phyloP scores from a whole-genome alignment of 2,329 filamentous ascomycete genomes.

The Verticillium dahliae region DNA sequence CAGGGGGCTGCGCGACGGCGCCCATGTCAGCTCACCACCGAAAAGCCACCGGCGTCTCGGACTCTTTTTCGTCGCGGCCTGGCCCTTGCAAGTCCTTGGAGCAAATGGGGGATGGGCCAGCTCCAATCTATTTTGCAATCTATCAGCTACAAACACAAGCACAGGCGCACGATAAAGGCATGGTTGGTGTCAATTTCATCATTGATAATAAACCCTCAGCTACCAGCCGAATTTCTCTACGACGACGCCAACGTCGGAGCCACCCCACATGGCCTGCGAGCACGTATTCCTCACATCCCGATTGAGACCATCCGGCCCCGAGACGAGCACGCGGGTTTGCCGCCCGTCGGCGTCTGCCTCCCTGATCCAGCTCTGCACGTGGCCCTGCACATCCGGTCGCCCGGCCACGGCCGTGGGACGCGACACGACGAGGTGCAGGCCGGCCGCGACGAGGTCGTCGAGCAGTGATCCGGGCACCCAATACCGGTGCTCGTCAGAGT shows the following conservation, averaged over 20 bases:
- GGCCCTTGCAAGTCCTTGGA: background rate
- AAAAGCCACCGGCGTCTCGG: background rate
- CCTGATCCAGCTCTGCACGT: slow-evolving; percentile 31
- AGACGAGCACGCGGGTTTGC: slow-evolving; percentile 48
- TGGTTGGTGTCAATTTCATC: background rate
- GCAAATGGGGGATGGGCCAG: background rate
- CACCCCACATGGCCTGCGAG: slow-evolving; percentile 38
- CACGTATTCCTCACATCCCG: slow-evolving; percentile 53
- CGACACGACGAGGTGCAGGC: slow-evolving; percentile 47
- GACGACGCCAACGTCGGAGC: slow-evolving; percentile 42
- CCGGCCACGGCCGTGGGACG: slow-evolving; percentile 45
- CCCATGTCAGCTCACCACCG: background rate
- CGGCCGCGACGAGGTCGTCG: slow-evolving; percentile 38
- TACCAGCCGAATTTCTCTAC: slow-evolving; percentile 67
- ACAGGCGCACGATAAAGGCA: too few species aligned
- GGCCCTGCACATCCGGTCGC: slow-evolving; percentile 41
- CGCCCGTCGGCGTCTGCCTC: slow-evolving; percentile 16
- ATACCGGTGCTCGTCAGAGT: slow-evolving; percentile 40
- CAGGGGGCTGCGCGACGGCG: background rate
- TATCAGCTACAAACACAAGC: background rate
- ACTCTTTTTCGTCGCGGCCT: background rate
- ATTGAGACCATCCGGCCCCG: slow-evolving; percentile 57
- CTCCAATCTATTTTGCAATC: background rate
- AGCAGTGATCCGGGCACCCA: slow-evolving; percentile 48
- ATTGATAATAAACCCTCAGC: background rate